Evolutionary conservation across 805 yeast genomes (phyloP).

Genomic region (Teunomyces aglyptinius): DNA sequence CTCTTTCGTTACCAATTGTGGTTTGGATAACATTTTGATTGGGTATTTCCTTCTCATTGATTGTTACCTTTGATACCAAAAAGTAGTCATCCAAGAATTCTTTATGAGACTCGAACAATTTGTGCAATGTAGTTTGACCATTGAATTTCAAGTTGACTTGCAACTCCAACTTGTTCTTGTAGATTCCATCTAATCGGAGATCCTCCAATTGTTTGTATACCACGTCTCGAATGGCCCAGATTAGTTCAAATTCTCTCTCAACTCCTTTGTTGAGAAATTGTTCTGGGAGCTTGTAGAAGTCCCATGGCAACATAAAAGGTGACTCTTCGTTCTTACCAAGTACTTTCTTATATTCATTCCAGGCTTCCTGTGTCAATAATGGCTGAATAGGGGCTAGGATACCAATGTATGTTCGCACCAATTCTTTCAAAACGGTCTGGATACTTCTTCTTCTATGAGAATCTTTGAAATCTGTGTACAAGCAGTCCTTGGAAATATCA

Average conservation of each 20-base stretch:
- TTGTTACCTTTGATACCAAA: constrained; percentile 59
- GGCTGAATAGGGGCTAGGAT: constrained; percentile 82
- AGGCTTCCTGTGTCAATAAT: constrained; percentile 79
- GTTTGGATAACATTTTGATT: neutral
- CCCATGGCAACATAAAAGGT: constrained; percentile 50
- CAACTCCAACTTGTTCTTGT: constrained; percentile 57
- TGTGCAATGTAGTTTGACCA: constrained; percentile 9
- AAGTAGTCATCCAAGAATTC: constrained; percentile 44
- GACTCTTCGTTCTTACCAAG: constrained; percentile 29
- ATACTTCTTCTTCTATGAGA: constrained; percentile 54
- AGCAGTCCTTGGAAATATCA: constrained; percentile 78
- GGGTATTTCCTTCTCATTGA: constrained; percentile 20
- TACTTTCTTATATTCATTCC: constrained; percentile 55
- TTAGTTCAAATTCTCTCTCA: constrained; percentile 41
- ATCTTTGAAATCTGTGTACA: constrained; percentile 63
- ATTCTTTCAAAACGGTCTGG: constrained; percentile 64
- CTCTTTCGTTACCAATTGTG: constrained; percentile 17
- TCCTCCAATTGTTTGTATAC: constrained; percentile 53
- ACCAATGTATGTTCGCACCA: constrained; percentile 61
- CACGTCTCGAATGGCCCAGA: constrained; percentile 49
- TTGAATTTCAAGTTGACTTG: constrained; percentile 5
- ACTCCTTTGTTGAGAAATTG: constrained; percentile 32
- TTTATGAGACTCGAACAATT: constrained; percentile 20
- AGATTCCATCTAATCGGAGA: constrained; percentile 52
- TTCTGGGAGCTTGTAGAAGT: constrained; percentile 28